Percentiles rank a stretch among this genome's conserved stretches.
Evolutionary conservation across 2,329 filamentous ascomycete species (phyloP).

Genomic region (Aspergillus quadricinctus): DNA sequence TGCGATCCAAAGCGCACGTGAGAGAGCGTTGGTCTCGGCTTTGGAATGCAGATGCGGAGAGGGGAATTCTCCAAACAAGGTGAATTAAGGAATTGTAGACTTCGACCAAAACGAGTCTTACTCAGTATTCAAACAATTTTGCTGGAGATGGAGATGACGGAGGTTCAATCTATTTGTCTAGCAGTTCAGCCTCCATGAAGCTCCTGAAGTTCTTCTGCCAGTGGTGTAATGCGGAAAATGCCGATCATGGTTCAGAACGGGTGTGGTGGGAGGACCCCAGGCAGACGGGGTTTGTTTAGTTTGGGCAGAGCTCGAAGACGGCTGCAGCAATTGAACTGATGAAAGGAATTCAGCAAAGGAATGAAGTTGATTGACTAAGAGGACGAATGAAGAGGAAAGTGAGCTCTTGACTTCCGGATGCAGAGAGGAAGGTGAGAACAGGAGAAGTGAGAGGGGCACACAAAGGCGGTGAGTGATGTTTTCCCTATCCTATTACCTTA

Average conservation of each 20-base stretch:
- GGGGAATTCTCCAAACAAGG: not conserved
- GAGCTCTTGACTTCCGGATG: slow-evolving; percentile 2
- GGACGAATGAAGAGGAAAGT: slow-evolving; percentile 2
- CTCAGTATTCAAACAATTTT: not conserved
- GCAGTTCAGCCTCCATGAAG: slow-evolving; percentile 25
- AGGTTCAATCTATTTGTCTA: slow-evolving; percentile 2
- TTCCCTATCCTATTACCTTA: not conserved
- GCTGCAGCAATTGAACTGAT: not conserved
- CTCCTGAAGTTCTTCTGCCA: slow-evolving; percentile 22
- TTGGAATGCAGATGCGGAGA: not conserved
- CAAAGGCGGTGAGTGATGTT: not conserved
- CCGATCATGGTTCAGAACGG: slow-evolving; percentile 21
- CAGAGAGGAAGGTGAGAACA: not conserved
- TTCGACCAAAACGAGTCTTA: not conserved
- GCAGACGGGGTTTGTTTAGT: not conserved
- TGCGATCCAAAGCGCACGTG: not conserved
- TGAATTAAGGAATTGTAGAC: not conserved
- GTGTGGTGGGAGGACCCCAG: not conserved
- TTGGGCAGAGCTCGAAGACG: not conserved
- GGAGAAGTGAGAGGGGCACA: slow-evolving; percentile 1
- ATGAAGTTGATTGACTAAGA: slow-evolving; percentile 1
- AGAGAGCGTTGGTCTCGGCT: not conserved
- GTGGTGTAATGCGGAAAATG: slow-evolving; percentile 19
- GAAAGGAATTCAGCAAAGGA: slow-evolving; percentile 1
- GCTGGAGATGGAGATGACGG: not conserved